Conservation (phyloP, 345 rosid species). For the Brassica incana region DNA sequence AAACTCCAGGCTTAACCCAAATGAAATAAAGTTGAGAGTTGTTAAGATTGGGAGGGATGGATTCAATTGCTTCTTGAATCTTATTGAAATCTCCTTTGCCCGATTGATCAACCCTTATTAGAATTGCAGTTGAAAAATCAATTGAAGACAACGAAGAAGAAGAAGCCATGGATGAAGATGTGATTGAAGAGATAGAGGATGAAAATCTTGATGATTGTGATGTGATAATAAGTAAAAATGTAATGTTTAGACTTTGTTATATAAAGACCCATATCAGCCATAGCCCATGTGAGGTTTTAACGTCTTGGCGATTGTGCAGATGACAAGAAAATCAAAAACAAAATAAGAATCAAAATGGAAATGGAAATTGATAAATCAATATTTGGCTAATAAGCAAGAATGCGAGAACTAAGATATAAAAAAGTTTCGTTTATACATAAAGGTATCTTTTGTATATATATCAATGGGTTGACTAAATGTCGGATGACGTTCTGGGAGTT, state of each 20-base stretch:
- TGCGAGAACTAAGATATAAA: conserved; percentile 24
- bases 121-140: conserved; percentile 45
- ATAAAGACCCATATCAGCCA: conserved; percentile 31
- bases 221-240: conserved; percentile 4
- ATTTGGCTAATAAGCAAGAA: conserved; percentile 22
- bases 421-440: conserved; percentile 22
- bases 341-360: conserved; percentile 3
- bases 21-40: conserved; percentile 50
- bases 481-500: conserved; percentile 28
- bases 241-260: conserved; percentile 14
- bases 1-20: conserved; percentile 67
- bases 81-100: conserved; percentile 66
- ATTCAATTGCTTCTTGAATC: conserved; percentile 71
- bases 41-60: conserved; percentile 50
- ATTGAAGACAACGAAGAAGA: conserved; percentile 21
- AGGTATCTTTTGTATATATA: neutral
- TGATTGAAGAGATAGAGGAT: conserved; percentile 20
- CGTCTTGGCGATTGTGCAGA: conserved; percentile 40
- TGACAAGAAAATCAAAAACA: conserved; percentile 6
- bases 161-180: conserved; percentile 35
- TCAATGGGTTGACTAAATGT: conserved; percentile 31
- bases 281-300: conserved; percentile 40
- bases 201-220: neutral
- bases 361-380: neutral
- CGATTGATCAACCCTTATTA: conserved; percentile 63